phyloP scores from a whole-genome alignment of 2,329 filamentous ascomycete genomes.

The Tetracladium maxilliforme region DNA sequence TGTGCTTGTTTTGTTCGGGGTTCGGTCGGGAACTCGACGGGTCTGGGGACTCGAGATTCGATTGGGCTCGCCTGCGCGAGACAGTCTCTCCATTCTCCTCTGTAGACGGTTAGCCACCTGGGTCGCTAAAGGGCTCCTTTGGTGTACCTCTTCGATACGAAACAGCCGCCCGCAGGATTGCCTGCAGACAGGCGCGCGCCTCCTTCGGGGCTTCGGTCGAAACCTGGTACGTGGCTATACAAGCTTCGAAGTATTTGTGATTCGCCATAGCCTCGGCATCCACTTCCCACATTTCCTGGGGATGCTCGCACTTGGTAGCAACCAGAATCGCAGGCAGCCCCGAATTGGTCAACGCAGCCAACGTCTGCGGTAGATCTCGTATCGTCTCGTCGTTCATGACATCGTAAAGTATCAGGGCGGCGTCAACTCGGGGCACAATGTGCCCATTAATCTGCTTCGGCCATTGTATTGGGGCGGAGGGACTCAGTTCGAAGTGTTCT shows the following conservation, averaged over 20 bases:
- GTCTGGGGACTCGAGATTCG: too few relatives aligned
- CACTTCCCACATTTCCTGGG: conserved; percentile 53
- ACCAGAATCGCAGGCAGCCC: conserved; percentile 67
- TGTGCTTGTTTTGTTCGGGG: conserved; percentile 47
- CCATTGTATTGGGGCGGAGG: conserved; percentile 46
- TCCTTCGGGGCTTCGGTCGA: conserved; percentile 56
- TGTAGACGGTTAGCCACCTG: too few relatives aligned
- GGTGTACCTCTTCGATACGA: conserved; percentile 55
- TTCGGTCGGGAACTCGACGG: conserved; percentile 38
- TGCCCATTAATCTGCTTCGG: conserved; percentile 55
- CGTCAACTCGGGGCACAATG: conserved; percentile 64
- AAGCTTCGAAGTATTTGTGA: too few relatives aligned
- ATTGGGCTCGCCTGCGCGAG: too few relatives aligned
- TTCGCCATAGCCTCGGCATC: conserved; percentile 54
- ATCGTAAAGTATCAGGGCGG: conserved; percentile 77
- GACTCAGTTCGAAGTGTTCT: conserved; percentile 46
- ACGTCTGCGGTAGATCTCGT: conserved; percentile 55
- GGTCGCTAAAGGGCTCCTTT: too few relatives aligned
- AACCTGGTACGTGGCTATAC: too few relatives aligned
- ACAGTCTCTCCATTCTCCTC: too few relatives aligned
- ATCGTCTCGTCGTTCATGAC: conserved; percentile 67
- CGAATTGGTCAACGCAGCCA: conserved; percentile 61
- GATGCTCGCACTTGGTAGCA: conserved; percentile 79
- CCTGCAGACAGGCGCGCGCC: conserved; percentile 60
- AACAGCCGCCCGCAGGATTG: conserved; percentile 60